Conservation (phyloP, 2,329 filamentous ascomycete species). For the Allantophomopsis lycopodina region DNA sequence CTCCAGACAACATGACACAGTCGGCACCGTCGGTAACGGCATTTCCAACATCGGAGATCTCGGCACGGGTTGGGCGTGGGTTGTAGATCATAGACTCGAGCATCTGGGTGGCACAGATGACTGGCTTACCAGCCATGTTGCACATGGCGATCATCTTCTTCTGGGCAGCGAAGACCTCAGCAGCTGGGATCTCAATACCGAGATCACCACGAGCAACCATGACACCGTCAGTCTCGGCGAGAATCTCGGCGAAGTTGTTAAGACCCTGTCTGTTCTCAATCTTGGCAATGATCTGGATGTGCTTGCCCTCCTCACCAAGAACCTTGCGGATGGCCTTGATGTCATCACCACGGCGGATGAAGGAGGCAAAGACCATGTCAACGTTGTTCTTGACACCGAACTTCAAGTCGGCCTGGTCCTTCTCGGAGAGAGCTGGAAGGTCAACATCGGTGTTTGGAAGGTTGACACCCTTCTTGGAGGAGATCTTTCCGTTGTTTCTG, state of each 20-base stretch:
- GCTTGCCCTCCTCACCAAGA: conserved; percentile 79
- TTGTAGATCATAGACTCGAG: conserved; percentile 99
- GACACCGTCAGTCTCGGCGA: conserved; percentile 92
- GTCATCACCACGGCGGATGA: conserved; percentile 89
- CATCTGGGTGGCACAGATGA: conserved; percentile 99
- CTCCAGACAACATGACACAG: conserved; percentile 98
- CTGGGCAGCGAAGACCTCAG: conserved; percentile 97
- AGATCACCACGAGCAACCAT: conserved; percentile 99
- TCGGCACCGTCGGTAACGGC: conserved; percentile 95
- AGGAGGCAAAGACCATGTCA: conserved; percentile 98
- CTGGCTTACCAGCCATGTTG: conserved; percentile 97
- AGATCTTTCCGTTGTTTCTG: conserved; percentile 97
- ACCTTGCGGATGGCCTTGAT: conserved; percentile 87
- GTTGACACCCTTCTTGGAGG: conserved; percentile 98
- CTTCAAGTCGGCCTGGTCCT: conserved; percentile 85
- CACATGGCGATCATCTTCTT: conserved; percentile 99
- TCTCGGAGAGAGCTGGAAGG: conserved; percentile 91
- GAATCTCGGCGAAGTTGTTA: conserved; percentile 98
- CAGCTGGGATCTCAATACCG: conserved; percentile 96
- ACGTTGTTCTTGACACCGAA: conserved; percentile 98
- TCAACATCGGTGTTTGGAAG: conserved; percentile 98
- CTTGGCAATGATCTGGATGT: conserved; percentile 99
- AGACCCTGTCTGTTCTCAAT: conserved; percentile 99
- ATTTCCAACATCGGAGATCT: conserved; percentile 97
- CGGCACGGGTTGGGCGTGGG: conserved; percentile 90